Conservation (phyloP, 768 basidiomycete genomes). For the Tulasnella sp. region DNA sequence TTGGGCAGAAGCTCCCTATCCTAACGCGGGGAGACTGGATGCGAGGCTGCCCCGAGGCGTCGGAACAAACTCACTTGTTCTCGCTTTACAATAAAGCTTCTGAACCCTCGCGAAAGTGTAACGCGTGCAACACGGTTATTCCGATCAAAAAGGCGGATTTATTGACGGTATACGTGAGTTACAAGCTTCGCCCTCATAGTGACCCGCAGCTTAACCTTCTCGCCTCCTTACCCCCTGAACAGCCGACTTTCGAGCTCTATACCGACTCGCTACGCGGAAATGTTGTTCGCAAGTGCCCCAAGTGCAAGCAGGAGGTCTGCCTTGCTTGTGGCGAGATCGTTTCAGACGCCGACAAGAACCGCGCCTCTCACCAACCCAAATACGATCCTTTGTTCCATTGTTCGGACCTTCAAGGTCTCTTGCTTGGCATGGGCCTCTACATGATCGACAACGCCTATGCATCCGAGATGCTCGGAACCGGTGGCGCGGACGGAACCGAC, state of each 20-base stretch:
- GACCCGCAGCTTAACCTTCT: background rate
- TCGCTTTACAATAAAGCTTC: slow-evolving; percentile 72
- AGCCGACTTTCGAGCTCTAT: slow-evolving; percentile 68
- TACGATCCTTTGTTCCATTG: slow-evolving; percentile 79
- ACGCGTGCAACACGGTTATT: slow-evolving; percentile 56
- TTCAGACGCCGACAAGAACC: slow-evolving; percentile 45
- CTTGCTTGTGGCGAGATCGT: slow-evolving; percentile 66
- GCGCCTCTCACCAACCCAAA: slow-evolving; percentile 40
- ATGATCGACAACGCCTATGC: slow-evolving; percentile 75
- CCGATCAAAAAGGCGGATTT: slow-evolving; percentile 70
- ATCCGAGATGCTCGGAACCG: slow-evolving; percentile 43
- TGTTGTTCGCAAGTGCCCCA: slow-evolving; percentile 59
- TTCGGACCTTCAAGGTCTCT: slow-evolving; percentile 80
- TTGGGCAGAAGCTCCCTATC: slow-evolving; percentile 38
- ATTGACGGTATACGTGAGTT: slow-evolving; percentile 67
- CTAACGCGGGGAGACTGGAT: slow-evolving; percentile 94
- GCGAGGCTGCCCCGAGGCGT: slow-evolving; percentile 93
- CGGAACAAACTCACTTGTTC: slow-evolving; percentile 86
- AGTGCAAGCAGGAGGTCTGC: slow-evolving; percentile 53
- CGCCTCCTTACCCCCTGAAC: background rate
- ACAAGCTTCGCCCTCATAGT: background rate
- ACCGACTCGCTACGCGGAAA: slow-evolving; percentile 57
- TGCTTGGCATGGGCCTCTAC: slow-evolving; percentile 84
- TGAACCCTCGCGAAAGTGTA: slow-evolving; percentile 62
- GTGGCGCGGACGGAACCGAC: slow-evolving; percentile 37